Conservation (phyloP, 176 grass and related monocot genomes). For the Neostapfia colusana region DNA sequence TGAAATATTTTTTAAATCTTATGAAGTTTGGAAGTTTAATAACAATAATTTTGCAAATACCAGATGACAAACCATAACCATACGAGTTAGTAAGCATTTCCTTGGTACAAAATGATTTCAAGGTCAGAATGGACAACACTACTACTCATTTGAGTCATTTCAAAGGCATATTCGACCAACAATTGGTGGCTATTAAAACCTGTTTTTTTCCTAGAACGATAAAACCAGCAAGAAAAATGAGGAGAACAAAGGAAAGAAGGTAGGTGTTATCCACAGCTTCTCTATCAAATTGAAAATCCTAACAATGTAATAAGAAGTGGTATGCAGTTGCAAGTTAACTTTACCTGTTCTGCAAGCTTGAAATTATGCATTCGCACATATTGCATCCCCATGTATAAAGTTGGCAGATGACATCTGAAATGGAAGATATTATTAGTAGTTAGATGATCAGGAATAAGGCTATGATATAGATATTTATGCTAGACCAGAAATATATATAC, state of each 20-base stretch:
- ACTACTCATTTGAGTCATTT: background rate
- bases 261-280: background rate
- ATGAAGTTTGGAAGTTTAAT: background rate
- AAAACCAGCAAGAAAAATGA: background rate
- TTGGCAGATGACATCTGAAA: constrained; percentile 92
- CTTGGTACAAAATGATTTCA: background rate
- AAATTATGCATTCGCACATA: constrained; percentile 86
- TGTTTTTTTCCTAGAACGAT: constrained; percentile 1
- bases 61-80: background rate
- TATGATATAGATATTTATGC: constrained; percentile 4
- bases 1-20: constrained; percentile 9
- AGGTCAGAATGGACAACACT: background rate
- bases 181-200: constrained; percentile 1
- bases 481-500: constrained; percentile 8
- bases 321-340: constrained; percentile 1
- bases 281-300: constrained; percentile 17
- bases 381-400: constrained; percentile 98
- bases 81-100: background rate
- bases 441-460: constrained; percentile 24
- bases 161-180: constrained; percentile 6
- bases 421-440: constrained; percentile 23
- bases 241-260: background rate
- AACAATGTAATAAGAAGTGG: background rate
- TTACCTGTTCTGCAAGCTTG: constrained; percentile 96
- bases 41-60: constrained; percentile 22